Percentiles rank a stretch among this genome's conserved stretches.
phyloP scores from a whole-genome alignment of 1,284 basidiomycete genomes.

The Rhodotorula sp. region DNA sequence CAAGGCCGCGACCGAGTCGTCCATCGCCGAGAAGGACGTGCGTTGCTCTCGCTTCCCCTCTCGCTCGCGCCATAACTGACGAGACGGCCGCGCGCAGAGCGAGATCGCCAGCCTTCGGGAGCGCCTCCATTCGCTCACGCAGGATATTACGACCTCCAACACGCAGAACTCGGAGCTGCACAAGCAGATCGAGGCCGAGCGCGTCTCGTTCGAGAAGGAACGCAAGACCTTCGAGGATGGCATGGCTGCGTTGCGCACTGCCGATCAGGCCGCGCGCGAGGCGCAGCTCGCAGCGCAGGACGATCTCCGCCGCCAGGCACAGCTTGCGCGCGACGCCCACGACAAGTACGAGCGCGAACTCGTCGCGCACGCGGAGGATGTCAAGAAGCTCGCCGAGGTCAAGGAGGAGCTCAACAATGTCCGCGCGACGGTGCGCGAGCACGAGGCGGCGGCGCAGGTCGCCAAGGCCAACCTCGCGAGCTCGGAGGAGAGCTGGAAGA shows the following conservation, averaged over 20 bases:
- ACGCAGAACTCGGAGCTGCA: constrained; percentile 63
- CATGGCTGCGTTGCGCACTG: constrained; percentile 64
- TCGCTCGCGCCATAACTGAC: background rate
- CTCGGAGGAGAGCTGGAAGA: constrained; percentile 75
- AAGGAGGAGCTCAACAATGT: constrained; percentile 61
- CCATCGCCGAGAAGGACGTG: constrained; percentile 68
- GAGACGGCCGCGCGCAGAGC: constrained; percentile 56
- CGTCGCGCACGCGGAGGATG: constrained; percentile 77
- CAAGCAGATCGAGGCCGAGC: constrained; percentile 61
- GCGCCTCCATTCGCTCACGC: constrained; percentile 61
- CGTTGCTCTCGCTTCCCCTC: constrained; percentile 25
- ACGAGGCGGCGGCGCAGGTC: constrained; percentile 65
- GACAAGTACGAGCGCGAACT: constrained; percentile 77
- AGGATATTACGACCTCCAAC: constrained; percentile 61
- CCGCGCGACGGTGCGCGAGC: constrained; percentile 58
- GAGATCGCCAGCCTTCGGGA: constrained; percentile 67
- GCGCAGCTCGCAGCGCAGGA: constrained; percentile 66
- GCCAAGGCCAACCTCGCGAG: constrained; percentile 68
- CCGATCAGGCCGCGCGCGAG: constrained; percentile 63
- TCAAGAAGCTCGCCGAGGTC: constrained; percentile 68
- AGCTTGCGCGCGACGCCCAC: constrained; percentile 76
- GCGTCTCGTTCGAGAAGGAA: constrained; percentile 69
- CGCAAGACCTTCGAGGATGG: constrained; percentile 61
- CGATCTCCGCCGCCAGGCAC: constrained; percentile 66
- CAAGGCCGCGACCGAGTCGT: constrained; percentile 66